Evolutionary conservation across 1,284 basidiomycete genomes (phyloP).

Genomic region (Takashimella koratensis): DNA sequence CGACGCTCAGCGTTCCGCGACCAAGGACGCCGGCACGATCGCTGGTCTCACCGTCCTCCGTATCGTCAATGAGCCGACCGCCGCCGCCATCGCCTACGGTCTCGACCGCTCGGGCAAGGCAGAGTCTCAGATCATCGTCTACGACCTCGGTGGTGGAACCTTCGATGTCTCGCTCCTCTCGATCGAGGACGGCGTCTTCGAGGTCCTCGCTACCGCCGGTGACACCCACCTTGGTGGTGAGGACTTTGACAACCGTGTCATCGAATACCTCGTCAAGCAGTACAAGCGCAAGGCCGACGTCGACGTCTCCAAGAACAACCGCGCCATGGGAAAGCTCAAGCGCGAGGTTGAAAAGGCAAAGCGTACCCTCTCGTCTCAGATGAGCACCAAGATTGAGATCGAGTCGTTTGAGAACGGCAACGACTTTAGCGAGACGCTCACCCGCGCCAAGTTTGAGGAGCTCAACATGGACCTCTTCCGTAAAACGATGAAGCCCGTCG

Average conservation of each 20-base stretch:
- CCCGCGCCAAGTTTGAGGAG: constrained; percentile 98
- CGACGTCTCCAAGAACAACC: constrained; percentile 80
- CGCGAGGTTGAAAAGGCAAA: constrained; percentile 99
- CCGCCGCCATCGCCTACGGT: constrained; percentile 96
- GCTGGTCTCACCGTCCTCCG: constrained; percentile 95
- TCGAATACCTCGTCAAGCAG: constrained; percentile 94
- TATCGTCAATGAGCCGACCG: constrained; percentile 98
- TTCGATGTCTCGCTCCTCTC: constrained; percentile 98
- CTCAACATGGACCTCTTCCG: constrained; percentile 98
- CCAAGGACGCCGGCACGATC: constrained; percentile 95
- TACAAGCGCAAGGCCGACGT: constrained; percentile 95
- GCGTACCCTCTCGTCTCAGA: constrained; percentile 82
- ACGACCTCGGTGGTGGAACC: constrained; percentile 98
- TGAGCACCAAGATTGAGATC: constrained; percentile 68
- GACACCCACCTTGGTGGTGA: constrained; percentile 99
- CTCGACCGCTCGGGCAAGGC: constrained; percentile 64
- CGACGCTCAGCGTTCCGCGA: constrained; percentile 97
- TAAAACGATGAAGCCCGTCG: constrained; percentile 98
- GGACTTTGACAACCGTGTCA: constrained; percentile 97
- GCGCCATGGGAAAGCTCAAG: constrained; percentile 94
- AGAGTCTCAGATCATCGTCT: constrained; percentile 87
- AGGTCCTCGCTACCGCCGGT: constrained; percentile 98
- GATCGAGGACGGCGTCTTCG: constrained; percentile 98
- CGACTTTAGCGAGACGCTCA: constrained; percentile 91
- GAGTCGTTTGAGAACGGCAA: constrained; percentile 89